phyloP scores from a whole-genome alignment of 2,329 filamentous ascomycete genomes.

The Venturia aucupariae region DNA sequence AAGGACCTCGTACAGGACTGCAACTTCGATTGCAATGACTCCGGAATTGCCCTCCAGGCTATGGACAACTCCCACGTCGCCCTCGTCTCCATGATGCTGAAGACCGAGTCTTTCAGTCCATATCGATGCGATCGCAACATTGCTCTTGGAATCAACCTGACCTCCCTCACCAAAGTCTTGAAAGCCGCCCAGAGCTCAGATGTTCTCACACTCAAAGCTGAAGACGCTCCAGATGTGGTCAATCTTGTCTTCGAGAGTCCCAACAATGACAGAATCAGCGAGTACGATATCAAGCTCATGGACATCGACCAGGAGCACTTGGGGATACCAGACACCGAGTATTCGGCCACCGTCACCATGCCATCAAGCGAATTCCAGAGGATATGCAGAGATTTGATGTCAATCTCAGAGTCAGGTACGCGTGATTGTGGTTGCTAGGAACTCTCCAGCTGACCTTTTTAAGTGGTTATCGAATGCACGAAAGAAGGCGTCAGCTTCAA shows the following conservation, averaged over 20 bases:
- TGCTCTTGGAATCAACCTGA: slow-evolving; percentile 92
- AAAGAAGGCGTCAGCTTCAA: slow-evolving; percentile 97
- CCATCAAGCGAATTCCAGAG: slow-evolving; percentile 83
- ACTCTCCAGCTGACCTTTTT: slow-evolving; percentile 2
- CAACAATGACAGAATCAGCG: slow-evolving; percentile 82
- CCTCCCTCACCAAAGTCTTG: slow-evolving; percentile 93
- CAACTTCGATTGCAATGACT: slow-evolving; percentile 99
- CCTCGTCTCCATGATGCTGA: slow-evolving; percentile 97
- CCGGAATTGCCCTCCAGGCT: slow-evolving; percentile 91
- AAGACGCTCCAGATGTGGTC: slow-evolving; percentile 90
- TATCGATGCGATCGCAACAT: slow-evolving; percentile 99
- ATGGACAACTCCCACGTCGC: slow-evolving; percentile 99
- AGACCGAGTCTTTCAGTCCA: slow-evolving; percentile 85
- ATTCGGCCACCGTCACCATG: slow-evolving; percentile 84
- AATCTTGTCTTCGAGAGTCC: slow-evolving; percentile 93
- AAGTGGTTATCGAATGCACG: slow-evolving; percentile 88
- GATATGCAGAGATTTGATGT: slow-evolving; percentile 85
- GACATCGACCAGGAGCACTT: slow-evolving; percentile 99
- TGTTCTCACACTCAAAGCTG: slow-evolving; percentile 90
- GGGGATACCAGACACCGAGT: slow-evolving; percentile 98
- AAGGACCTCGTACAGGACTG: slow-evolving; percentile 99
- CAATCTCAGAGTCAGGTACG: slow-evolving; percentile 88
- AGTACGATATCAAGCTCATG: slow-evolving; percentile 99
- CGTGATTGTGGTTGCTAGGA: neutral
- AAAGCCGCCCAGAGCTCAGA: slow-evolving; percentile 91